These are phyloP conservation scores for Aspergillus bridgeri DNA, from an alignment of 495 filamentous ascomycete species.

Conservation along the genomic window DNA sequence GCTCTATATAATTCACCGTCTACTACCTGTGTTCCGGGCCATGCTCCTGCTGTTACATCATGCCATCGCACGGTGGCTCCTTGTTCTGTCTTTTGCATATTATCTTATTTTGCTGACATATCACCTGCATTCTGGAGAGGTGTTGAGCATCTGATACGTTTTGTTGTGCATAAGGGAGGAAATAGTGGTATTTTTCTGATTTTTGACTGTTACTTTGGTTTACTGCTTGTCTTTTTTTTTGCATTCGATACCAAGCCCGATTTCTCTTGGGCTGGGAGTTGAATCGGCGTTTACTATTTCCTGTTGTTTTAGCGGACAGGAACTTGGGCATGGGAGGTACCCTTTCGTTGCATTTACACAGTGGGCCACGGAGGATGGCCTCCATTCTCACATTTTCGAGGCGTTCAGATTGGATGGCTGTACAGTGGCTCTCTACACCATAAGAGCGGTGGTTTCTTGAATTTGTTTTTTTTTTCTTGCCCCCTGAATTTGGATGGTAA, in stretches of 20 bases:
- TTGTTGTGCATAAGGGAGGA: slow-evolving; percentile 10
- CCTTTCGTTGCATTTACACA: slow-evolving; percentile 21
- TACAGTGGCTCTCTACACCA: slow-evolving; percentile 2
- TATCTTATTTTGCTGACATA: slow-evolving; percentile 1
- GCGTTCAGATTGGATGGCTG: slow-evolving; percentile 1
- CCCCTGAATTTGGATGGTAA: neutral
- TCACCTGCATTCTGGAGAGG: slow-evolving; percentile 4
- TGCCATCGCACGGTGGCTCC: slow-evolving; percentile 8
- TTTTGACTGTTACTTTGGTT: neutral
- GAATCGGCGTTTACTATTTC: slow-evolving; percentile 5
- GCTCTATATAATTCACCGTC: too few species aligned
- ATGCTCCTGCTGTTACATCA: neutral
- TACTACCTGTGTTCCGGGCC: too few species aligned
- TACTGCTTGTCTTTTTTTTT: neutral
- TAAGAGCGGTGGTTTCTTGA: neutral
- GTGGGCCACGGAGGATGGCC: slow-evolving; percentile 15
- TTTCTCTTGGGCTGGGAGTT: slow-evolving; percentile 7
- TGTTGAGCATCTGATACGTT: slow-evolving; percentile 2
- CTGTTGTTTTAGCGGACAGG: neutral
- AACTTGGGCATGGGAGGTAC: slow-evolving; percentile 12
- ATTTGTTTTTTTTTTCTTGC: neutral
- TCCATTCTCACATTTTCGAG: slow-evolving; percentile 7
- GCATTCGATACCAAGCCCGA: neutral
- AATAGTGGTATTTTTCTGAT: slow-evolving; percentile 14
- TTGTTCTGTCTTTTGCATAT: slow-evolving; percentile 6